Evolutionary conservation across 305 asterid species (phyloP), one percentile per base, ranked within the genome.

Genomic region (Solanum chacoense): DNA sequence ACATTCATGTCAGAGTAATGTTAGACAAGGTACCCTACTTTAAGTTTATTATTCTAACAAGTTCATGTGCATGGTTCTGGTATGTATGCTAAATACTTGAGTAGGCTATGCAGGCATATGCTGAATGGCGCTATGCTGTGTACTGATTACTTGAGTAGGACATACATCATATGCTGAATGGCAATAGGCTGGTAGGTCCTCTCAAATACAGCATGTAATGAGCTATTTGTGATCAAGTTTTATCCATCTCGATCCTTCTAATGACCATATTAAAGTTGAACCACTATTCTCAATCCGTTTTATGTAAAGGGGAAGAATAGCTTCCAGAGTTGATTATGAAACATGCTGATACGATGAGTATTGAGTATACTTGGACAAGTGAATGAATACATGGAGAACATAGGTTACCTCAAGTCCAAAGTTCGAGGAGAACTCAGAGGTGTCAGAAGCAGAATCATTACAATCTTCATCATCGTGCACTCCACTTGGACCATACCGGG

Each of bases 401-500:
- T 7, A 84, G 73, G 35, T 75, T 89, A 95, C 98, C 98, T 95
- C 98, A 42, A 89, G 88, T 89, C 93, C 94, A 22, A 95, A 92
- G 91, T 91, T 89, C 67, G 93, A 91, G 88, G 85, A 93, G 85
- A 89, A 91, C 80, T 93, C 99, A 86, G 96, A 93, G 88, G 89
- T 85, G 88, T 92, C 97, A 36, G 96, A 95, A 90, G 92, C 90
- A 38, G 98, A 92, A 91, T 92, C 94, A 87, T 87, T 76, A 35
- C 91, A 92, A 92, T 90, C 91, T 45, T 91, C 95, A 40, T 93
- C 96, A 86, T 91, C 92, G 87, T 89, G 94, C 89, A 90, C 92
- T 89, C 91, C 96, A 90, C 83, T 86, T 87, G 95, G 92, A 85
- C 92, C 91, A 90, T 92, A 97, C 78, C 99, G 95, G 85, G 97